Conservation (phyloP, 371 early-diverging fungal species). For the Synchytrium microbalum region DNA sequence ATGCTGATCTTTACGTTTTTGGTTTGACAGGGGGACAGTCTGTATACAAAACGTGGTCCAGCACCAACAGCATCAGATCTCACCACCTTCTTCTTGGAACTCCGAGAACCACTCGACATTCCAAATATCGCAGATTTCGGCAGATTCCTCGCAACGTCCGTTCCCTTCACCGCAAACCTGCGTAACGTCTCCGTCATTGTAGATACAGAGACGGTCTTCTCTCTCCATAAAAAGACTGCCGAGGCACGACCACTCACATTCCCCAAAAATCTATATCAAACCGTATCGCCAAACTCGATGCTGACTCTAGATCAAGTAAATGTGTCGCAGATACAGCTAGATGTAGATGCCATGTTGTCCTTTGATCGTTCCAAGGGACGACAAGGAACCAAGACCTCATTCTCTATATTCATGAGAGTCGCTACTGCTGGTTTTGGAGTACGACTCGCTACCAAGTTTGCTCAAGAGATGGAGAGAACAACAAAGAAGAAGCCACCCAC, state of each 20-base stretch:
- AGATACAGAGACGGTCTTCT: constrained; percentile 52
- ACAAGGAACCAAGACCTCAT: constrained; percentile 12
- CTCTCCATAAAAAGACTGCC: constrained; percentile 53
- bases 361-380: not conserved
- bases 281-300: constrained; percentile 57
- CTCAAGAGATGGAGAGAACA: constrained; percentile 77
- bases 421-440: constrained; percentile 58
- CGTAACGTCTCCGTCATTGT: constrained; percentile 56
- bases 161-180: constrained; percentile 76
- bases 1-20: too few species aligned
- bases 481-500: constrained; percentile 83
- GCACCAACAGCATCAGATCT: constrained; percentile 26
- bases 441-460: constrained; percentile 43
- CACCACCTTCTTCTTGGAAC: constrained; percentile 63
- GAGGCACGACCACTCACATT: constrained; percentile 56
- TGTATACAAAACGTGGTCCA: constrained; percentile 69
- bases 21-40: constrained; percentile 78
- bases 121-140: constrained; percentile 65
- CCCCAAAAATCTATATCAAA: constrained; percentile 24
- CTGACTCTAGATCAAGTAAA: constrained; percentile 56
- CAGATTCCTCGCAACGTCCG: constrained; percentile 70
- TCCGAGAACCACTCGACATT: constrained; percentile 65
- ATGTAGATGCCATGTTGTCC: constrained; percentile 35
- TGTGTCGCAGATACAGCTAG: constrained; percentile 57
- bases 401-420: constrained; percentile 63